Conservation (phyloP, 768 basidiomycete genomes). For the Rhizopogon roseolus region DNA sequence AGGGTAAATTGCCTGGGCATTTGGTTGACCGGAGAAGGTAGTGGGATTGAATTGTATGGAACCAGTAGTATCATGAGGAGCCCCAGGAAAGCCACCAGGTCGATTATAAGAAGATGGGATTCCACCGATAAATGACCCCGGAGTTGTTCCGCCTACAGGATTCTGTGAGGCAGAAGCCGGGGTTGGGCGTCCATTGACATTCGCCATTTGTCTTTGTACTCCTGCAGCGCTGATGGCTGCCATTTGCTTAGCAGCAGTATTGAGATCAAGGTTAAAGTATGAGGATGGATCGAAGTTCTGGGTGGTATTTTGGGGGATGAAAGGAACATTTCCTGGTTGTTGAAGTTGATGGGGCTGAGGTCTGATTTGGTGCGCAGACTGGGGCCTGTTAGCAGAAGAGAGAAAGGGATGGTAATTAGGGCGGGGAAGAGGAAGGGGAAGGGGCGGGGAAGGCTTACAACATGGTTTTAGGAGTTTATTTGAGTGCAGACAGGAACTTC, state of each 20-base stretch:
- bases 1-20: slow-evolving; percentile 40
- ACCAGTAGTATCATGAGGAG: slow-evolving; percentile 34
- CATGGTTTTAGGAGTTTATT: slow-evolving; percentile 20
- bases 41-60: slow-evolving; percentile 37
- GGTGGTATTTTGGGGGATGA: slow-evolving; percentile 14
- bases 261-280: slow-evolving; percentile 56
- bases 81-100: slow-evolving; percentile 29
- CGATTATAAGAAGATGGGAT: slow-evolving; percentile 32
- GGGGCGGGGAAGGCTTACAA: slow-evolving; percentile 21
- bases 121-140: slow-evolving; percentile 66
- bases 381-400: slow-evolving; percentile 17
- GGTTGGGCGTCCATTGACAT: slow-evolving; percentile 44
- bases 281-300: slow-evolving; percentile 30
- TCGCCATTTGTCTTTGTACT: slow-evolving; percentile 44
- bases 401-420: slow-evolving; percentile 1
- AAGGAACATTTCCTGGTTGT: slow-evolving; percentile 9
- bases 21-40: slow-evolving; percentile 32
- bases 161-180: slow-evolving; percentile 31
- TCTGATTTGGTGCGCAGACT: slow-evolving; percentile 38
- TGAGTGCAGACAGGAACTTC: background rate
- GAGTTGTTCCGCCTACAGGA: slow-evolving; percentile 51
- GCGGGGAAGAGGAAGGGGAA: background rate
- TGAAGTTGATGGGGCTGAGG: slow-evolving; percentile 13
- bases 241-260: slow-evolving; percentile 75
- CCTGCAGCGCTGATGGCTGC: slow-evolving; percentile 66